Base-by-base conservation (phyloP, 2,329 filamentous ascomycete species). In the Nothophaeocryptopus gaeumannii region DNA sequence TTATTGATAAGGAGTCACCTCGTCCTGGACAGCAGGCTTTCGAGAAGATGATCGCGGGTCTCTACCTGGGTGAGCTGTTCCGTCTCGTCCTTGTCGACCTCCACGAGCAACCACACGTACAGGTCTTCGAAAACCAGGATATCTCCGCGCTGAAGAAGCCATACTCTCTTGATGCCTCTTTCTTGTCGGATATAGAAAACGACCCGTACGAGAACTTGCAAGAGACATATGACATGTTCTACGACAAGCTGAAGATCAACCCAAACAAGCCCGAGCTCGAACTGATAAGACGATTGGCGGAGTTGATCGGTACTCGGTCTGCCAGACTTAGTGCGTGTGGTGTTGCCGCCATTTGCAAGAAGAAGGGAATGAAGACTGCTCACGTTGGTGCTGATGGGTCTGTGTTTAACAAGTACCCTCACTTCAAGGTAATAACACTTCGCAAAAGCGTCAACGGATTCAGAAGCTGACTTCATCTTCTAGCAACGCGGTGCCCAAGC, bases 341-440 rank as follows among this genome's bases (percentile, higher is more conserved):
- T 73, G 89, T 99, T 47, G 90, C 92, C 10, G 93, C 92, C 51
- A 96, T 99, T 66, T 90, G 88, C 80, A 95, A 86, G 75, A 97
- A 97, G 84, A 97, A 96, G 81, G 81, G 82, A 60, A 92, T 91
- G 72, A 74, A 86, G 66, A 80, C 81, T 33, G 95, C 89, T 76
- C 93, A 97, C 71, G 93, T 99, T 36, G 93, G 93, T 63, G 93
- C 93, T 44, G 93, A 99, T 67, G 93, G 93, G 33, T 95, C 89
- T 13, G 92, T 99, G 47, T 99, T 99, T 78, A 96, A 96, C 80
- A 97, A 97, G 72, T 99, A 99, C 74, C 93, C 93, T 10, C 88
- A 96, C 74, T 99, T 99, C 82, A 96, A 96, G 79, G 61, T 64
- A 48, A 38, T 47, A 26, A 30, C 14, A n/a, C n/a, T n/a, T n/a